These are phyloP conservation scores for Chrysopogon serrulatus DNA, from an alignment of 176 grass and related monocot species.

Conservation along the genomic window DNA sequence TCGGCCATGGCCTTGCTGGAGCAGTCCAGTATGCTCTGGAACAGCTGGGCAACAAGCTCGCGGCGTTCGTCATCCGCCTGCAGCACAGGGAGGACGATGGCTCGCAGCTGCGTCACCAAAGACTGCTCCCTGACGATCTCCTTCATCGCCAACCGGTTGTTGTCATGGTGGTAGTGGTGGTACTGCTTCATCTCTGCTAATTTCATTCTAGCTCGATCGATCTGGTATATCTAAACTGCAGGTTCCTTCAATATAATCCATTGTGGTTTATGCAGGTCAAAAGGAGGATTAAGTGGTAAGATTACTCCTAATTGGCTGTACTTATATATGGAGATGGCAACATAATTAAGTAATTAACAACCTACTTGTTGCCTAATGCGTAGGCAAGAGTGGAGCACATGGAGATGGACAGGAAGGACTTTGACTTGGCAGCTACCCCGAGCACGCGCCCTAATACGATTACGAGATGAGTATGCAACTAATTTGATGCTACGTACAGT, in stretches of 20 bases:
- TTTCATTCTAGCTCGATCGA: not conserved
- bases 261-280: not conserved
- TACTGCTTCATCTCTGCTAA: not conserved
- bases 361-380: not conserved
- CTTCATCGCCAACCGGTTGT: constrained; percentile 10
- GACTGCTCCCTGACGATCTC: constrained; percentile 36
- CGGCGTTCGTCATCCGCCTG: not conserved
- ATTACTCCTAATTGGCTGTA: not conserved
- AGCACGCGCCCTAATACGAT: not conserved
- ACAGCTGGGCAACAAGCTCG: constrained; percentile 22
- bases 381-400: not conserved
- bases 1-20: constrained; percentile 29
- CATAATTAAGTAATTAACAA: not conserved
- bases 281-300: not conserved
- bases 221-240: not conserved
- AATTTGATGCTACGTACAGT: not conserved
- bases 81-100: constrained; percentile 33
- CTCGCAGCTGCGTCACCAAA: constrained; percentile 42
- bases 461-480: not conserved
- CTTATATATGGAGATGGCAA: not conserved
- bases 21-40: constrained; percentile 32
- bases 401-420: not conserved
- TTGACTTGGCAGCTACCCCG: not conserved
- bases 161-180: not conserved
- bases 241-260: not conserved